These are phyloP conservation scores for Blakeslea trispora DNA, from an alignment of 371 early-diverging fungal genomes.

Conservation along the genomic window DNA sequence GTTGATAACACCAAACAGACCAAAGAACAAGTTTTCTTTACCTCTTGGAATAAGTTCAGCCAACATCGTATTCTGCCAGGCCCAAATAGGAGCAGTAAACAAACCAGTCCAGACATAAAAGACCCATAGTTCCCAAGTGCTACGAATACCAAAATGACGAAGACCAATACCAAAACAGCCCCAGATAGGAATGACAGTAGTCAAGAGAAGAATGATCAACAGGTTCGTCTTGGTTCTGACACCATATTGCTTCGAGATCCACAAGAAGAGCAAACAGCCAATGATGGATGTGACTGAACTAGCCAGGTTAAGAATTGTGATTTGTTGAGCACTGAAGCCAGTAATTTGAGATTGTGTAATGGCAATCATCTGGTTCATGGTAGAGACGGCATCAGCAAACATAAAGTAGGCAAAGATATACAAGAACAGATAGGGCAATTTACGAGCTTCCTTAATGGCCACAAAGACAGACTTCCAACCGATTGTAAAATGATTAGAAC, in stretches of 20 bases:
- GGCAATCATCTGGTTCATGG: conserved; percentile 47
- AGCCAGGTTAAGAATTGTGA: conserved; percentile 45
- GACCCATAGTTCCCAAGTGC: conserved; percentile 56
- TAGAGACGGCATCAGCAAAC: conserved; percentile 62
- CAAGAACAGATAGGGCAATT: conserved; percentile 50
- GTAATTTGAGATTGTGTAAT: conserved; percentile 48
- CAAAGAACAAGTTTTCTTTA: conserved; percentile 63
- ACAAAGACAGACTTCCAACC: conserved; percentile 49
- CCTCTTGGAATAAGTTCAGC: conserved; percentile 61
- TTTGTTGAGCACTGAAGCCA: conserved; percentile 38
- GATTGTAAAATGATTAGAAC: conserved; percentile 39
- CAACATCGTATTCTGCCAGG: conserved; percentile 60
- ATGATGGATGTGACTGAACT: conserved; percentile 50
- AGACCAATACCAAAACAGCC: conserved; percentile 52
- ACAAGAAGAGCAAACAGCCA: conserved; percentile 50
- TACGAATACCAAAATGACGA: conserved; percentile 43
- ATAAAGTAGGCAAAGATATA: conserved; percentile 62
- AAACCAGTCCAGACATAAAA: conserved; percentile 56
- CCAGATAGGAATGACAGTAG: conserved; percentile 43
- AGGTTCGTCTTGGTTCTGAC: conserved; percentile 46
- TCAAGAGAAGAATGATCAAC: conserved; percentile 33
- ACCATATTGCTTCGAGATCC: conserved; percentile 36
- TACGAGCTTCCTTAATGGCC: conserved; percentile 44
- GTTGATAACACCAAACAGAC: conserved; percentile 61
- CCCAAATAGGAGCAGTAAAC: conserved; percentile 61